phyloP scores from a whole-genome alignment of 495 filamentous ascomycete species.

The Xylaria acuta region DNA sequence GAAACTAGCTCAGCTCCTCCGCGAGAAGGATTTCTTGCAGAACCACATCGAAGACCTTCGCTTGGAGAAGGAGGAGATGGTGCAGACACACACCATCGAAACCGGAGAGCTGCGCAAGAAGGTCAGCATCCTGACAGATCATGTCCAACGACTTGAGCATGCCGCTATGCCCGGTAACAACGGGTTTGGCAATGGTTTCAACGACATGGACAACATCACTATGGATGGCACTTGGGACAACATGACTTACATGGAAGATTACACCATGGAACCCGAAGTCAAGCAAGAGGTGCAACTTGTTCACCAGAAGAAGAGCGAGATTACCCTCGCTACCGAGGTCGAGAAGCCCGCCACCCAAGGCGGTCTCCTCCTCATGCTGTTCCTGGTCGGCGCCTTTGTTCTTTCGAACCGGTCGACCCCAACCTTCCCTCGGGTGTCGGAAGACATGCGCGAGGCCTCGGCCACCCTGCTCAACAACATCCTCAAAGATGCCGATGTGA shows the following conservation, averaged over 20 bases:
- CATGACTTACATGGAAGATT: constrained; percentile 74
- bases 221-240: constrained; percentile 85
- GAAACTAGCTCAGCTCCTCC: constrained; percentile 69
- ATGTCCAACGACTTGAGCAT: constrained; percentile 79
- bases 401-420: constrained; percentile 78
- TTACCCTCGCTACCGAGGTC: constrained; percentile 56
- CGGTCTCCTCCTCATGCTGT: constrained; percentile 78
- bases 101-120: constrained; percentile 95
- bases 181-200: constrained; percentile 70
- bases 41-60: constrained; percentile 78
- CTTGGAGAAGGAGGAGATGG: constrained; percentile 90
- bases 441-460: constrained; percentile 91
- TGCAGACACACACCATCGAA: constrained; percentile 88
- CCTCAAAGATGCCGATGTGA: constrained; percentile 77
- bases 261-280: constrained; percentile 58
- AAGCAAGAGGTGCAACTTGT: constrained; percentile 64
- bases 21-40: constrained; percentile 72
- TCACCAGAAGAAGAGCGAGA: constrained; percentile 62
- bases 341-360: constrained; percentile 70
- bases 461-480: constrained; percentile 88
- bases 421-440: constrained; percentile 83
- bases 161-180: constrained; percentile 64
- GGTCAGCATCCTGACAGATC: constrained; percentile 85
- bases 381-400: constrained; percentile 95
- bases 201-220: constrained; percentile 80